A percentile compares a stretch with the other conserved stretches of the same genome.
These are phyloP conservation scores for Candida germanica DNA, from an alignment of 805 yeast species.

Conservation along the genomic window DNA sequence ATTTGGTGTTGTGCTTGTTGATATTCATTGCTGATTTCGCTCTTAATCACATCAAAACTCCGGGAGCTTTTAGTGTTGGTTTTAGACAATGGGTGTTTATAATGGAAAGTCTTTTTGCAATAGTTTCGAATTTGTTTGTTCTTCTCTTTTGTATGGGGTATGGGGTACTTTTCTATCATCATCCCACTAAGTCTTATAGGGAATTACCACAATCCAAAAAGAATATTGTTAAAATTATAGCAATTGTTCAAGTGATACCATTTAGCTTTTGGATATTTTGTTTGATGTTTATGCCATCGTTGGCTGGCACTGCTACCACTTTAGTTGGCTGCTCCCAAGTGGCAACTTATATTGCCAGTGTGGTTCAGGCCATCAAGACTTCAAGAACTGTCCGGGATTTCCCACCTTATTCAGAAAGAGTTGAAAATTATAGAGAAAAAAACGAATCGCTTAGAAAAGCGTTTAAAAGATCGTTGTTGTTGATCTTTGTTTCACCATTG, in stretches of 20 bases:
- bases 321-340: slow-evolving; percentile 6
- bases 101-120: slow-evolving; percentile 9
- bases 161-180: slow-evolving; percentile 29
- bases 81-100: slow-evolving; percentile 1
- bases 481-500: slow-evolving; percentile 25
- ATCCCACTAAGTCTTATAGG: slow-evolving; percentile 21
- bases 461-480: slow-evolving; percentile 23
- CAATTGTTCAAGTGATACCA: not conserved
- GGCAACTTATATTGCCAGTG: slow-evolving; percentile 7
- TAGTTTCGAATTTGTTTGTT: slow-evolving; percentile 13
- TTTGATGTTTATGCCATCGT: not conserved
- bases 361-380: slow-evolving; percentile 25
- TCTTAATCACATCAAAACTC: slow-evolving; percentile 4
- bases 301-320: not conserved
- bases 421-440: slow-evolving; percentile 14
- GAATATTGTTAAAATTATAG: slow-evolving; percentile 2
- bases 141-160: slow-evolving; percentile 34
- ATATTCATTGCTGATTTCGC: slow-evolving; percentile 2
- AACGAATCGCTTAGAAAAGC: slow-evolving; percentile 19
- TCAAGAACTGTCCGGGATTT: slow-evolving; percentile 23
- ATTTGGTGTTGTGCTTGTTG: slow-evolving; percentile 4
- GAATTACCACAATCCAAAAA: slow-evolving; percentile 17
- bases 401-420: slow-evolving; percentile 22
- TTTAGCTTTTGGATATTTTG: not conserved
- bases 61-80: slow-evolving; percentile 1